These are phyloP conservation scores for Candida piceae DNA, from an alignment of 805 yeast genomes.

Conservation along the genomic window DNA sequence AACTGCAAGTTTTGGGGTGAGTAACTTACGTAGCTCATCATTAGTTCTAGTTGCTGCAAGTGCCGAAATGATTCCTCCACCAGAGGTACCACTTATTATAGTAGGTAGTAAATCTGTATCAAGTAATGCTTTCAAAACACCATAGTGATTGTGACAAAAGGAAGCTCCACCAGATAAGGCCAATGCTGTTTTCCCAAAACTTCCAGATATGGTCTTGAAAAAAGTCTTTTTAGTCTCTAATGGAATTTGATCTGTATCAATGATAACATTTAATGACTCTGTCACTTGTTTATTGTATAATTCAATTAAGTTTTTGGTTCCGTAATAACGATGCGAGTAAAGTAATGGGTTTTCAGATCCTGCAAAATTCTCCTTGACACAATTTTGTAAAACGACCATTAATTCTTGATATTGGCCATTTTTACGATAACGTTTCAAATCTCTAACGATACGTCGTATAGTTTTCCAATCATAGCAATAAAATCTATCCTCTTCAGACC, in stretches of 20 bases:
- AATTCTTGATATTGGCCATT: slow-evolving; percentile 38
- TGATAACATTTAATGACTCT: slow-evolving; percentile 39
- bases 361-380: slow-evolving; percentile 69
- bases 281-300: slow-evolving; percentile 51
- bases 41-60: slow-evolving; percentile 64
- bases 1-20: slow-evolving; percentile 57
- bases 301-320: slow-evolving; percentile 60
- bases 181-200: slow-evolving; percentile 67
- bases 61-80: slow-evolving; percentile 77
- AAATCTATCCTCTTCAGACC: slow-evolving; percentile 59
- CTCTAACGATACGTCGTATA: slow-evolving; percentile 41
- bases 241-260: slow-evolving; percentile 34
- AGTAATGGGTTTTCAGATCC: slow-evolving; percentile 70
- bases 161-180: slow-evolving; percentile 78
- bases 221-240: slow-evolving; percentile 41
- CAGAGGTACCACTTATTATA: slow-evolving; percentile 73
- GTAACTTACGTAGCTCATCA: slow-evolving; percentile 51
- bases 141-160: slow-evolving; percentile 73
- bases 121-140: slow-evolving; percentile 64
- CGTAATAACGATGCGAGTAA: slow-evolving; percentile 71
- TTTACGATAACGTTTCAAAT: slow-evolving; percentile 34
- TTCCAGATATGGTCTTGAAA: slow-evolving; percentile 53
- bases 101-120: slow-evolving; percentile 64
- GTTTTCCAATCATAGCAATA: slow-evolving; percentile 67
- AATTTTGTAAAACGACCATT: slow-evolving; percentile 54